Percentiles rank a stretch among this genome's conserved stretches.
These are phyloP conservation scores for Leishmania gerbilli DNA, from an alignment of 208 protist species.

Conservation along the genomic window DNA sequence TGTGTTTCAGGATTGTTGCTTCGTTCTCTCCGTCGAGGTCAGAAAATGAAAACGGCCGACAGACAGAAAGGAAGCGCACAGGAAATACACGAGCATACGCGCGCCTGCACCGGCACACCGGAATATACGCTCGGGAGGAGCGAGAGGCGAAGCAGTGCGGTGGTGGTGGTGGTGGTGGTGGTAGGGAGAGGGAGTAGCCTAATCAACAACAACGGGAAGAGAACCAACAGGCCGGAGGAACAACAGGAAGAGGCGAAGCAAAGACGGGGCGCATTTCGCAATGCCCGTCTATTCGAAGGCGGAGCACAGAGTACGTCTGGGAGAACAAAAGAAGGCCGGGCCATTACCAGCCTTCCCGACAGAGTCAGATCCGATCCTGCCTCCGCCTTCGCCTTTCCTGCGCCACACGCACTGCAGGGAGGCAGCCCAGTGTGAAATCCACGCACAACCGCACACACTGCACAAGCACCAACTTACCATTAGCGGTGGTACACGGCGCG, in stretches of 20 bases:
- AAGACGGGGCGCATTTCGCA: no score
- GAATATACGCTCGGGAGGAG: neutral
- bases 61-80: neutral
- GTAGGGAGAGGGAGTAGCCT: neutral
- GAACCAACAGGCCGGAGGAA: neutral
- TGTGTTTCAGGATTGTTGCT: neutral
- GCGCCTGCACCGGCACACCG: neutral
- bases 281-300: neutral
- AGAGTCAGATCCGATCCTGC: neutral
- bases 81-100: neutral
- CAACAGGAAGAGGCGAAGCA: neutral
- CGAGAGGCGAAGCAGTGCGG: neutral
- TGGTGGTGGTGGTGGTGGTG: neutral
- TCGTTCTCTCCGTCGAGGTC: neutral
- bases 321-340: neutral
- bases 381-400: neutral
- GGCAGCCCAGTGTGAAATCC: neutral
- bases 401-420: neutral
- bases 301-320: no score
- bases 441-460: no score
- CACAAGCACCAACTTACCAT: no score
- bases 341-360: neutral
- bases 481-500: neutral
- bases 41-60: neutral
- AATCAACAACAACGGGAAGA: neutral